phyloP scores from a whole-genome alignment of 345 rosid genomes.

The Xanthoceras sorbifolium region DNA sequence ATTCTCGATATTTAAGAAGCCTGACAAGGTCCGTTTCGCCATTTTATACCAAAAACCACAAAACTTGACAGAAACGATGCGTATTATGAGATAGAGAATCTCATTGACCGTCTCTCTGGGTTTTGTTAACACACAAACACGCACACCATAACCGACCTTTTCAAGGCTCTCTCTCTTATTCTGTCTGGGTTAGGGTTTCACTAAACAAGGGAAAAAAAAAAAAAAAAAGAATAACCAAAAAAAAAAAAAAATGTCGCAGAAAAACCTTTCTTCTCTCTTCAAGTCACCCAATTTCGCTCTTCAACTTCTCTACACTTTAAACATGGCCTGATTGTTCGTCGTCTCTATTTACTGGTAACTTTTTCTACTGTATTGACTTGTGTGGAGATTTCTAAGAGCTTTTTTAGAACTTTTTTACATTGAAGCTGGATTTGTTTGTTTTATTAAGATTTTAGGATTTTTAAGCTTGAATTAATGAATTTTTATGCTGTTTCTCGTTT shows the following conservation, averaged over 20 bases:
- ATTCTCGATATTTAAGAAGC: constrained; percentile 15
- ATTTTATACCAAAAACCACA: neutral
- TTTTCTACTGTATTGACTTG: neutral
- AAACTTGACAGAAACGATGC: neutral
- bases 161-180: constrained; percentile 7
- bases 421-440: neutral
- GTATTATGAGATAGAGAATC: constrained; percentile 9
- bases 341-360: constrained; percentile 41
- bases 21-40: neutral
- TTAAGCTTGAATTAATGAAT: neutral
- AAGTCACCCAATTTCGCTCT: constrained; percentile 18
- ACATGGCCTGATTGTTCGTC: constrained; percentile 51
- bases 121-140: neutral
- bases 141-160: constrained; percentile 22
- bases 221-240: neutral
- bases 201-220: neutral
- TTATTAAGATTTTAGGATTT: neutral
- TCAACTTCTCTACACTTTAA: constrained; percentile 34
- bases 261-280: constrained; percentile 11
- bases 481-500: neutral
- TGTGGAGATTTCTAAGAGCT: too few species aligned
- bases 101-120: constrained; percentile 19
- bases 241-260: constrained; percentile 20
- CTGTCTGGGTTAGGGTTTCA: constrained; percentile 59
- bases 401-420: neutral